Evolutionary conservation across 2,329 filamentous ascomycete genomes (phyloP), one percentile per base, ranked within the genome.

Genomic region (Cladosporium sp.): DNA sequence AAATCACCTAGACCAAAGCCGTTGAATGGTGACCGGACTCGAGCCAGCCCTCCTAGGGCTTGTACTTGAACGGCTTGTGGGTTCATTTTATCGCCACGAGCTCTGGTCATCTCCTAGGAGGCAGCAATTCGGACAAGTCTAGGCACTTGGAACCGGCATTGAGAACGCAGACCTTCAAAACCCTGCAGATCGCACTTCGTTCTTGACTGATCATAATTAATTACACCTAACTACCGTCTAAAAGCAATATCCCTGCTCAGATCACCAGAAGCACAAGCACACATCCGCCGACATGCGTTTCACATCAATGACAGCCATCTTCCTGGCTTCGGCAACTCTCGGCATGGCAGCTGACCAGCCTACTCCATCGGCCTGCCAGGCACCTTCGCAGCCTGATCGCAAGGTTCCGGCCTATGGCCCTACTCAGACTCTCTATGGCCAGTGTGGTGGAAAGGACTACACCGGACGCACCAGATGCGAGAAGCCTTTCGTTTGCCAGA

Each of bases 391-490:
- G 22, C 54, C 54, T 15, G 54, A 56, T 19, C 54, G 54, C 19
- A 38, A 19, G 19, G 54, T 56, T 9, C 20, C 42, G 9, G 20
- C 54, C 38, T 47, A 38, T 37, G 25, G 34, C 6, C 55, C 59
- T 30, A 55, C 58, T n/a, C 69, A 66, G 36, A 43, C 51, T n/a
- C 58, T 59, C 15, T 66, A 63, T 39, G 57, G 51, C 25, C 72
- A 74, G 56, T 74, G 74, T 52, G 74, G 74, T 30, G 74, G 74
- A 11, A 61, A 43, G 19, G 66, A 64, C 39, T 75, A 69, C 66
- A 70, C 67, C 11, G 73, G 73, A 3, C 56, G 71, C 5, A 75
- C 71, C 8, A 62, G 59, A 2, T 76, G 74, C 59, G 66, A 51
- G 22, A 39, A 51, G 36, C 49, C 49, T 5, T 51, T 39, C 49